Evolutionary conservation across 768 basidiomycete genomes (phyloP).

Genomic region (Podaxis carcinomalis): DNA sequence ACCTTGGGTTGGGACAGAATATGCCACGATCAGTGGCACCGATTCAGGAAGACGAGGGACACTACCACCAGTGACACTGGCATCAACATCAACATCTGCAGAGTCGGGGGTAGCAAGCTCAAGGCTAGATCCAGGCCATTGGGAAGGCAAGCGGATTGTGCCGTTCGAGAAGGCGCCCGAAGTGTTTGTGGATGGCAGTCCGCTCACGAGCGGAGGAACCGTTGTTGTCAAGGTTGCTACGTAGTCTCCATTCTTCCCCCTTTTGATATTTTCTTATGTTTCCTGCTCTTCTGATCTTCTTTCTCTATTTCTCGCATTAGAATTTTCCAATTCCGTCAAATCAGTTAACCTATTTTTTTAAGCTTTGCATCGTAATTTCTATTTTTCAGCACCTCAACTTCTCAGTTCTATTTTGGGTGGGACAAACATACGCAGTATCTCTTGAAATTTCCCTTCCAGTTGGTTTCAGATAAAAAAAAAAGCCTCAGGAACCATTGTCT

Average conservation of each 20-base stretch:
- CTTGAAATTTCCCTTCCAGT: not conserved
- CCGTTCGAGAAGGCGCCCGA: slow-evolving; percentile 53
- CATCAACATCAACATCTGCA: not conserved
- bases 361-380: not conserved
- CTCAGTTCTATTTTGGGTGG: not conserved
- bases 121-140: slow-evolving; percentile 9
- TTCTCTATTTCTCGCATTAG: slow-evolving; percentile 8
- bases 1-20: slow-evolving; percentile 31
- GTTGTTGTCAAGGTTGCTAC: slow-evolving; percentile 41
- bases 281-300: slow-evolving; percentile 3
- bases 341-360: not conserved
- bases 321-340: not conserved
- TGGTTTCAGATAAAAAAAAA: not conserved
- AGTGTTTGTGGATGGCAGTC: slow-evolving; percentile 40
- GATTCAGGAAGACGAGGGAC: not conserved
- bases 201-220: slow-evolving; percentile 37
- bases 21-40: not conserved
- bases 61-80: not conserved
- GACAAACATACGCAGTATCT: not conserved
- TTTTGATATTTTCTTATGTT: not conserved
- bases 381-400: not conserved
- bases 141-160: slow-evolving; percentile 29
- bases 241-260: slow-evolving; percentile 14
- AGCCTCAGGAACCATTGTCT: not conserved
- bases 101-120: not conserved